These are phyloP conservation scores for Chiua sp. DNA, from an alignment of 1,284 basidiomycete species.

Conservation along the genomic window DNA sequence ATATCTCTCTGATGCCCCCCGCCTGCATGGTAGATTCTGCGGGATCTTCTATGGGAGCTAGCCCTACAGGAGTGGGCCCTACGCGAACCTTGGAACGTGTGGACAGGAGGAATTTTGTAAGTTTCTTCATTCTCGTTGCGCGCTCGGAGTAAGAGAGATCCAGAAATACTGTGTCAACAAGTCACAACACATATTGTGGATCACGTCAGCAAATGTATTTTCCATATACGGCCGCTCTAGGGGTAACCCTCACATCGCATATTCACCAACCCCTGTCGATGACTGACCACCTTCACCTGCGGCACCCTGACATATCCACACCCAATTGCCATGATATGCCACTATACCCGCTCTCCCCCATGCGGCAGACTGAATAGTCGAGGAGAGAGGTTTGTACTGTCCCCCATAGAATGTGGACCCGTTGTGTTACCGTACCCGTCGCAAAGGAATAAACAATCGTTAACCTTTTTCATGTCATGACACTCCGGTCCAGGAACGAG, in stretches of 20 bases:
- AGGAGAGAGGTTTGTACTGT: constrained; percentile 45
- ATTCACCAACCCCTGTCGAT: constrained; percentile 57
- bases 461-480: constrained; percentile 73
- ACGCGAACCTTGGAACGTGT: too few species aligned
- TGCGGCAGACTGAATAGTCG: constrained; percentile 65
- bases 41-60: too few species aligned
- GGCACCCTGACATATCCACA: constrained; percentile 70
- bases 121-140: too few species aligned
- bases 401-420: constrained; percentile 39
- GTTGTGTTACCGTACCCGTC: not conserved
- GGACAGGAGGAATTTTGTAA: too few species aligned
- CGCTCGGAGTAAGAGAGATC: too few species aligned
- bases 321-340: constrained; percentile 73
- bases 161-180: too few species aligned
- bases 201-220: too few species aligned
- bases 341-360: constrained; percentile 64
- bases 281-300: constrained; percentile 60
- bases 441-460: constrained; percentile 8
- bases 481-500: constrained; percentile 53
- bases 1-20: too few species aligned
- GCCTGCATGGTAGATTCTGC: too few species aligned
- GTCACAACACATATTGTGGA: too few species aligned
- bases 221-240: too few species aligned
- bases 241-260: constrained; percentile 48
- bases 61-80: too few species aligned